phyloP scores from a whole-genome alignment of 2,329 filamentous ascomycete genomes.

The Nannizziopsis barbatae region DNA sequence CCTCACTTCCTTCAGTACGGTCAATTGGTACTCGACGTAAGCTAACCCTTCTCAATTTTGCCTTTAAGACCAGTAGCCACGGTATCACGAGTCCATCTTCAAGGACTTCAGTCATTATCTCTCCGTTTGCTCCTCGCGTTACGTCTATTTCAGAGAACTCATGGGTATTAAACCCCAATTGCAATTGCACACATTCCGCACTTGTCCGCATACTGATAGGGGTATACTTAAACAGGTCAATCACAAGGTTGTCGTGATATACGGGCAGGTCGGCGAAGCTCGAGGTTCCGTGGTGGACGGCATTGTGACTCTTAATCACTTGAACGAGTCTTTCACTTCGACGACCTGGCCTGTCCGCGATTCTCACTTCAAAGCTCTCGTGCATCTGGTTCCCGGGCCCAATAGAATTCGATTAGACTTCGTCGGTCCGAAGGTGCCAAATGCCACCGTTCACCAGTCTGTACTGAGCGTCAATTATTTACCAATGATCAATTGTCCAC shows the following conservation, averaged over 20 bases:
- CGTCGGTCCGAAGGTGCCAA: conserved; percentile 65
- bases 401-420: conserved; percentile 87
- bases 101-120: conserved; percentile 51
- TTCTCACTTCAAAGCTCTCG: conserved; percentile 81
- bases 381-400: conserved; percentile 82
- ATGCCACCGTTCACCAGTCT: conserved; percentile 59
- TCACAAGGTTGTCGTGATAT: conserved; percentile 75
- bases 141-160: conserved; percentile 68
- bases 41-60: conserved; percentile 6
- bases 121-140: conserved; percentile 69
- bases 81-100: conserved; percentile 25
- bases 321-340: conserved; percentile 75
- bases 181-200: neutral
- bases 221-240: conserved; percentile 52
- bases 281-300: conserved; percentile 61
- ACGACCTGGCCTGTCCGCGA: conserved; percentile 78
- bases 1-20: no score
- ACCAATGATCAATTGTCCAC: conserved; percentile 64
- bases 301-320: conserved; percentile 63
- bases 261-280: conserved; percentile 63
- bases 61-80: conserved; percentile 29
- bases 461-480: conserved; percentile 80
- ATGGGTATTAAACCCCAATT: conserved; percentile 53
- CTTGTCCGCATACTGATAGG: conserved; percentile 11
- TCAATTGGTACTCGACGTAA: neutral